These are phyloP conservation scores for Cercospora brassicicola DNA, from an alignment of 2,329 filamentous ascomycete genomes.

Conservation along the genomic window DNA sequence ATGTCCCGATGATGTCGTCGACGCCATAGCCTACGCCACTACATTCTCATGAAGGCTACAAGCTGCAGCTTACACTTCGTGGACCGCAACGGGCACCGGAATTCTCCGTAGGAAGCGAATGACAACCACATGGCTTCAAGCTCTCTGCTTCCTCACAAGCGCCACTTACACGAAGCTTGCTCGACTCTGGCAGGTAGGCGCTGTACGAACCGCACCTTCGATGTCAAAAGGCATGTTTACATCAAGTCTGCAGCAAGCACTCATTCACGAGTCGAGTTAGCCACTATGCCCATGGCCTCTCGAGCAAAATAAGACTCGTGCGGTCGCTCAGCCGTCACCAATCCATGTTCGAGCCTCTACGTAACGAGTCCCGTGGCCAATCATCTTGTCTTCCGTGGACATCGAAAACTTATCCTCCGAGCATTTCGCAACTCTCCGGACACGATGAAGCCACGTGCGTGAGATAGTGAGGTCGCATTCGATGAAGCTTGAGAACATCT, in stretches of 20 bases:
- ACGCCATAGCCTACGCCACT: background rate
- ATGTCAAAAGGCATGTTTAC: background rate
- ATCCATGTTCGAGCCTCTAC: background rate
- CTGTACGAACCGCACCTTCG: background rate
- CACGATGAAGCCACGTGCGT: background rate
- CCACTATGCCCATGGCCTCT: background rate
- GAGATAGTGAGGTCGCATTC: background rate
- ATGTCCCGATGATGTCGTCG: background rate
- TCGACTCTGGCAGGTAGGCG: background rate
- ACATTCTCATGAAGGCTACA: background rate
- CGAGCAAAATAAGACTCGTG: background rate
- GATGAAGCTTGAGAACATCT: background rate
- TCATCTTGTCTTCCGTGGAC: background rate
- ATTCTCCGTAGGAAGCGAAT: background rate
- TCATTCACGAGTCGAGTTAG: background rate
- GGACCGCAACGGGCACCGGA: background rate
- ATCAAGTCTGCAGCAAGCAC: background rate
- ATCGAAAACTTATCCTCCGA: background rate
- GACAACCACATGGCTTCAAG: background rate
- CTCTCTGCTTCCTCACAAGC: background rate
- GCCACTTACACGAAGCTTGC: background rate
- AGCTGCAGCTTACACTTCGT: background rate
- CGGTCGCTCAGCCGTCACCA: background rate
- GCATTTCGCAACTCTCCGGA: background rate
- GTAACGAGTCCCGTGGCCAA: background rate